phyloP scores from a whole-genome alignment of 208 protist genomes.

The Acanthamoeba rhysodes region DNA sequence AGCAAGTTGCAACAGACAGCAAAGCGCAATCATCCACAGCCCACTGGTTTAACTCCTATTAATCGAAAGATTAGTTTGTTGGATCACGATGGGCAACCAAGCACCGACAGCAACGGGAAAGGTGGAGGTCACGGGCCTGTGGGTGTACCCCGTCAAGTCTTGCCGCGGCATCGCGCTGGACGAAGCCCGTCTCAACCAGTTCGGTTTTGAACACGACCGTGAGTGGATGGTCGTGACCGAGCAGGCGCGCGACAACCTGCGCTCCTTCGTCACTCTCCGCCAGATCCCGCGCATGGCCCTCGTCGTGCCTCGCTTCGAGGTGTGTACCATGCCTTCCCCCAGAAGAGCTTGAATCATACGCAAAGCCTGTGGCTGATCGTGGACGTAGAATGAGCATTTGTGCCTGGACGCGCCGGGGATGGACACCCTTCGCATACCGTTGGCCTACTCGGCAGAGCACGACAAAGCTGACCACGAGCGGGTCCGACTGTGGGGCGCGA shows the following conservation, averaged over 20 bases:
- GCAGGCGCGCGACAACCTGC: background rate
- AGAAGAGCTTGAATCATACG: too few relatives aligned
- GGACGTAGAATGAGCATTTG: background rate
- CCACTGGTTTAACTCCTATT: background rate
- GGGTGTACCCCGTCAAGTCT: conserved; percentile 58
- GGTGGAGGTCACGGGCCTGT: background rate
- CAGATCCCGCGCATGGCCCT: conserved; percentile 50
- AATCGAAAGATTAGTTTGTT: background rate
- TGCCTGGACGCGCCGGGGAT: conserved; percentile 46
- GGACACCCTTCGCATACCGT: conserved; percentile 33
- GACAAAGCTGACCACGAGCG: background rate
- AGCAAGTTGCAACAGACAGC: background rate
- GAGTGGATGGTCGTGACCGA: conserved; percentile 59
- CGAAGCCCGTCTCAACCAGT: background rate
- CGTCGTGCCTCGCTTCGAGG: background rate
- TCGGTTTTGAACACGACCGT: conserved; percentile 39
- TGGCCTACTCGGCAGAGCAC: conserved; percentile 19
- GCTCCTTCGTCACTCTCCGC: background rate
- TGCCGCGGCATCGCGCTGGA: conserved; percentile 38
- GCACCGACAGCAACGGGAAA: background rate
- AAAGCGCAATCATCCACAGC: background rate
- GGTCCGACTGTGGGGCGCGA: background rate
- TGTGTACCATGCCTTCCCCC: background rate
- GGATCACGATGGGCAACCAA: background rate
- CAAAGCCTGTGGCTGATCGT: background rate